Conservation (phyloP, 148 eudicot species). For the Polygonum aviculare region DNA sequence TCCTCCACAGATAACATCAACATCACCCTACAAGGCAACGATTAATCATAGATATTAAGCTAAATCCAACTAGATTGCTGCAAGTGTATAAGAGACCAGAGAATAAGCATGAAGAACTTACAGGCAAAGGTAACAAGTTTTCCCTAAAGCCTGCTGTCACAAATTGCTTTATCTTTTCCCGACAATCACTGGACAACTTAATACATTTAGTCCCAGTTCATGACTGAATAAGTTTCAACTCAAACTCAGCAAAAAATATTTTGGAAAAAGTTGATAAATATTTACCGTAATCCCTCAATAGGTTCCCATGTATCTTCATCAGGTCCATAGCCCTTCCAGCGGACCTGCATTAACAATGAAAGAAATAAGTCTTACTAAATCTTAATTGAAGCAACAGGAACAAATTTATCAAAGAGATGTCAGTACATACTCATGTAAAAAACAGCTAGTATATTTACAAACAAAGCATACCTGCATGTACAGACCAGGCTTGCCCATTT, state of each 20-base stretch:
- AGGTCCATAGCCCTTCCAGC: constrained; percentile 76
- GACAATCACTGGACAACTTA: constrained; percentile 32
- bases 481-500: constrained; percentile 19
- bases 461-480: constrained; percentile 49
- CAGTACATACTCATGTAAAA: neutral
- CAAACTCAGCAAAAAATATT: neutral
- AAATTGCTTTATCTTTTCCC: constrained; percentile 44
- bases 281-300: constrained; percentile 56
- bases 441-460: neutral
- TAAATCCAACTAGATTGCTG: neutral
- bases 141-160: constrained; percentile 35
- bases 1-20: constrained; percentile 72
- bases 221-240: neutral
- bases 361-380: neutral
- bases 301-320: constrained; percentile 84
- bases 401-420: neutral
- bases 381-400: neutral
- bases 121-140: constrained; percentile 63
- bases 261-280: neutral
- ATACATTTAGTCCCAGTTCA: neutral
- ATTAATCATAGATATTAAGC: neutral
- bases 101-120: constrained; percentile 18
- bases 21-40: constrained; percentile 43
- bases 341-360: constrained; percentile 29
- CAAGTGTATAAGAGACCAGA: neutral